Evolutionary conservation across 352 stramenopile genomes (phyloP), one percentile per base, ranked within the genome.

Genomic region (Globisporangium emineosum): DNA sequence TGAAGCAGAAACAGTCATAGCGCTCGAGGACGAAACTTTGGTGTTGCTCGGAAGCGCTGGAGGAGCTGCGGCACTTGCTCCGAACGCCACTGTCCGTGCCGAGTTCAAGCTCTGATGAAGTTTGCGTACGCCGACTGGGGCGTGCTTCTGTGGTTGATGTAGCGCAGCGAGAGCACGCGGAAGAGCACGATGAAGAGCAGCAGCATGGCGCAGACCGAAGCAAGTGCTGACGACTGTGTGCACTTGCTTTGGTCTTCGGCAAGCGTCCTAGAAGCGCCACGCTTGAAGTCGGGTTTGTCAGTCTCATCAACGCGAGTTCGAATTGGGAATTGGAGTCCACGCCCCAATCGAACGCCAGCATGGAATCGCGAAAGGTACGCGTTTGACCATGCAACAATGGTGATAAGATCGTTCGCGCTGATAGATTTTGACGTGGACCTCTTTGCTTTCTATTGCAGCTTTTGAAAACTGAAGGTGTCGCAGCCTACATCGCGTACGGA

Each of bases 281-380:
- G 19, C 63, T 94, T n/a, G 77, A 90, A 60, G 68, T 94, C 57
- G 71, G 70, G 17, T 77, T 77, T 25, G 69, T 94, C 37, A 81
- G 69, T 50, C 67, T 94, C 52, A 88, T 91, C 62, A 94, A 93
- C 58, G 81, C 84, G 21, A 83, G 93, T 62, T 73, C 75, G 25
- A 65, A 91, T 2, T 96, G 88, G 88, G 74, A 93, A 42, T 32
- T 93, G 25, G 75, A 81, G 51, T 94, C 86, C 54, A 89, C 83
- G 7, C 79, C 79, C 0, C 83, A 94, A 65, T 93, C 84, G 0
- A 90, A 82, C 57, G 77, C 82, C 3, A 71, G 71, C 27, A 91
- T 92, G 78, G 79, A 91, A 53, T 93, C 88, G 9, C 81, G 80
- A 47, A 96, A 96, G 78, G 86, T 94, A 56, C n/a, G 57, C 1